These are phyloP conservation scores for Suhomyces wounanorum DNA, from an alignment of 1,139 yeast genomes.

Conservation along the genomic window DNA sequence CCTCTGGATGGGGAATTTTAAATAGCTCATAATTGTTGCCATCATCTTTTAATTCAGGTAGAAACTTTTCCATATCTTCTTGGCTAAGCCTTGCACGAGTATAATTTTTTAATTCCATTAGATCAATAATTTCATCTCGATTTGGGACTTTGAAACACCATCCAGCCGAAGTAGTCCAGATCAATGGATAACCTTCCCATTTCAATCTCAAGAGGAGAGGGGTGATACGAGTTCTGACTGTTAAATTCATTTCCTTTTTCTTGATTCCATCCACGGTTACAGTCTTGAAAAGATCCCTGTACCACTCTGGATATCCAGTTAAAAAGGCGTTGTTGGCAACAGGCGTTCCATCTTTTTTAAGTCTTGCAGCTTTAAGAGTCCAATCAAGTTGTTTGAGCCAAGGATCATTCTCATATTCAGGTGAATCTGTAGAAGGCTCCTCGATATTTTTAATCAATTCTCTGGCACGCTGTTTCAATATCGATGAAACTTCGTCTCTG, in stretches of 20 bases:
- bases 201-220: constrained; percentile 74
- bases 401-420: constrained; percentile 58
- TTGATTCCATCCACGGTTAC: constrained; percentile 32
- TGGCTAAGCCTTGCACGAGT: constrained; percentile 22
- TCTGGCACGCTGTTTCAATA: constrained; percentile 61
- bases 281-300: constrained; percentile 65
- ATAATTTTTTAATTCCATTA: constrained; percentile 57
- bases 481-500: constrained; percentile 56
- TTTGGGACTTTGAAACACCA: constrained; percentile 80
- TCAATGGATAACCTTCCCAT: constrained; percentile 84
- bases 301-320: constrained; percentile 97
- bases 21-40: constrained; percentile 42
- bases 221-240: constrained; percentile 73
- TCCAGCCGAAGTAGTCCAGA: constrained; percentile 79
- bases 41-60: constrained; percentile 27
- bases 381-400: constrained; percentile 93
- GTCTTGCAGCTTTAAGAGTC: constrained; percentile 61
- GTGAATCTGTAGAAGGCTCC: constrained; percentile 26
- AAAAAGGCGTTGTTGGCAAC: constrained; percentile 73
- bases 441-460: constrained; percentile 49
- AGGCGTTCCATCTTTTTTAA: constrained; percentile 74
- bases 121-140: constrained; percentile 35
- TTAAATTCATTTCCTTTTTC: constrained; percentile 50
- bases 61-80: constrained; percentile 23
- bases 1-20: constrained; percentile 91